Percentiles rank a stretch among this genome's conserved stretches.
Conservation (phyloP, 176 grass and related monocot species). For the barley (Hordeum vulgare) region MorexV3_pseudomolecules_assembly NC_058520.1:458257018-458257517, state of each 20-base stretch:
- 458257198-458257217: slow-evolving; percentile 87
- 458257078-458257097: not conserved
- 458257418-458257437: slow-evolving; percentile 24
- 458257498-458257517: slow-evolving; percentile 12
- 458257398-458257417: slow-evolving; percentile 14
- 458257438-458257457: slow-evolving; percentile 12
- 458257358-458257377: slow-evolving; percentile 12
- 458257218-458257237: slow-evolving; percentile 78
- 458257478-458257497: slow-evolving; percentile 15
- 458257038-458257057: not conserved
- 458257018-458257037: not conserved
- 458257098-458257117: not conserved
- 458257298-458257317: slow-evolving; percentile 32
- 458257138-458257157: not conserved
- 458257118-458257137: not conserved
- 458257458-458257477: slow-evolving; percentile 13
- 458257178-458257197: slow-evolving; percentile 44
- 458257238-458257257: slow-evolving; percentile 79
- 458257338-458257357: slow-evolving; percentile 21
- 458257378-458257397: slow-evolving; percentile 12
- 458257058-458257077: not conserved
- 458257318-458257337: slow-evolving; percentile 18
- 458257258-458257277: slow-evolving; percentile 62
- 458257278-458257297: slow-evolving; percentile 49
- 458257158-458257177: slow-evolving; percentile 1